Conservation (phyloP, 2,329 filamentous ascomycete species). For the Pseudogymnoascus sp. region DNA sequence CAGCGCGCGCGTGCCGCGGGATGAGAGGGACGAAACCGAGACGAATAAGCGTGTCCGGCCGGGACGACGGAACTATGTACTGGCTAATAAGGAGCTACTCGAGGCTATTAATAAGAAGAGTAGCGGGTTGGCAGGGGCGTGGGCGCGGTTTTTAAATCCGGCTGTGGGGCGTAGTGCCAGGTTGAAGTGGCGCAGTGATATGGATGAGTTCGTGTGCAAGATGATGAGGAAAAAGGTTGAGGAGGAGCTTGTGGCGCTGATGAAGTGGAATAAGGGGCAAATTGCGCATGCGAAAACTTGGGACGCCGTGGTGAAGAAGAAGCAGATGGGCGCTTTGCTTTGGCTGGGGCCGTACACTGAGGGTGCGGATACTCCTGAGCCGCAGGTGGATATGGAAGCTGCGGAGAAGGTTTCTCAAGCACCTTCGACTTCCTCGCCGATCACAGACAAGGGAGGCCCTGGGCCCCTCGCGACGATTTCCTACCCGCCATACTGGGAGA, state of each 20-base stretch:
- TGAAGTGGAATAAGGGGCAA: slow-evolving; percentile 24
- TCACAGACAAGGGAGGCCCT: slow-evolving; percentile 18
- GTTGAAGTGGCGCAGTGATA: slow-evolving; percentile 42
- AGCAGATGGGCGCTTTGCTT: slow-evolving; percentile 22
- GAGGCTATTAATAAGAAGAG: not conserved
- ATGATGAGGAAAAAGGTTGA: slow-evolving; percentile 41
- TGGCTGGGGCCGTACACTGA: slow-evolving; percentile 17
- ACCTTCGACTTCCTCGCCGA: not conserved
- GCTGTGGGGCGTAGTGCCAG: slow-evolving; percentile 16
- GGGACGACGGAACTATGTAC: not conserved
- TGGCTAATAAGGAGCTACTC: not conserved
- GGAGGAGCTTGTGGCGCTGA: slow-evolving; percentile 37
- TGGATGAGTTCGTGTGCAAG: slow-evolving; percentile 44
- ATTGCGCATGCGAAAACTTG: slow-evolving; percentile 36
- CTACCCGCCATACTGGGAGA: slow-evolving; percentile 25
- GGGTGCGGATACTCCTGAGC: not conserved
- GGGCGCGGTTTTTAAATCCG: slow-evolving; percentile 11
- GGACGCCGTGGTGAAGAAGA: slow-evolving; percentile 34
- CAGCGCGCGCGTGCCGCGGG: slow-evolving; percentile 19
- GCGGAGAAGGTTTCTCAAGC: slow-evolving; percentile 12
- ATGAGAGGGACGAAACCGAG: not conserved
- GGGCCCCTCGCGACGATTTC: slow-evolving; percentile 37
- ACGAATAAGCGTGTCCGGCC: not conserved
- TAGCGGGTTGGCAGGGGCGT: not conserved
- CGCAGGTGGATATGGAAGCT: slow-evolving; percentile 12